Percentiles rank a stretch among this genome's conserved stretches.
These are phyloP conservation scores for Capsella rubella DNA, from an alignment of 441 rosid genomes.

Conservation along the genomic window DNA sequence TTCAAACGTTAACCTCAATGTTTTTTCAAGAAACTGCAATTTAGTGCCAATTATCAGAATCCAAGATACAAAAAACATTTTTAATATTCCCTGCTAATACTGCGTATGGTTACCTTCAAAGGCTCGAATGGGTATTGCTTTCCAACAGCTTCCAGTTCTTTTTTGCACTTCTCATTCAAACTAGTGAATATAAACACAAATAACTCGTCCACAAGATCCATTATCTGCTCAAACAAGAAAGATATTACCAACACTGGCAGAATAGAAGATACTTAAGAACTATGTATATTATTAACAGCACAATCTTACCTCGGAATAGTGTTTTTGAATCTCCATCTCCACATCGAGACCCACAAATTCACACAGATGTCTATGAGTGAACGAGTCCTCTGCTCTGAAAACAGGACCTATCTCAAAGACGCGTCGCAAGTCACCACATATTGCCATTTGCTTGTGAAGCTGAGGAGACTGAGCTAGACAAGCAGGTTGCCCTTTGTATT, in stretches of 20 bases:
- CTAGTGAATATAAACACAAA: conserved; percentile 77
- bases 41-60: conserved; percentile 39
- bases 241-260: conserved; percentile 24
- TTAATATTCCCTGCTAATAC: not conserved
- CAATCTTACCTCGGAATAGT: conserved; percentile 75
- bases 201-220: conserved; percentile 79
- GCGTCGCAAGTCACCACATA: conserved; percentile 67
- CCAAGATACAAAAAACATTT: conserved; percentile 16
- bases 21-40: conserved; percentile 75
- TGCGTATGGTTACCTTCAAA: conserved; percentile 63
- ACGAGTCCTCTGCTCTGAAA: conserved; percentile 86
- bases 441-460: conserved; percentile 81
- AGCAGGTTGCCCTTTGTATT: conserved; percentile 84
- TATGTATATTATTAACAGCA: not conserved
- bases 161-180: conserved; percentile 69
- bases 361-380: conserved; percentile 84
- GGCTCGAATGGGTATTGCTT: conserved; percentile 85
- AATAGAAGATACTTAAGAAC: not conserved
- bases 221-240: conserved; percentile 58
- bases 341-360: conserved; percentile 89
- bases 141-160: conserved; percentile 77
- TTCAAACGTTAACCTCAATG: conserved; percentile 72
- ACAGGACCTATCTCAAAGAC: conserved; percentile 82
- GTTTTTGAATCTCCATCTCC: conserved; percentile 85
- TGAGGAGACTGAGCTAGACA: conserved; percentile 94